Conservation (phyloP, 1,284 basidiomycete genomes). For the Pholiota adiposa region DNA sequence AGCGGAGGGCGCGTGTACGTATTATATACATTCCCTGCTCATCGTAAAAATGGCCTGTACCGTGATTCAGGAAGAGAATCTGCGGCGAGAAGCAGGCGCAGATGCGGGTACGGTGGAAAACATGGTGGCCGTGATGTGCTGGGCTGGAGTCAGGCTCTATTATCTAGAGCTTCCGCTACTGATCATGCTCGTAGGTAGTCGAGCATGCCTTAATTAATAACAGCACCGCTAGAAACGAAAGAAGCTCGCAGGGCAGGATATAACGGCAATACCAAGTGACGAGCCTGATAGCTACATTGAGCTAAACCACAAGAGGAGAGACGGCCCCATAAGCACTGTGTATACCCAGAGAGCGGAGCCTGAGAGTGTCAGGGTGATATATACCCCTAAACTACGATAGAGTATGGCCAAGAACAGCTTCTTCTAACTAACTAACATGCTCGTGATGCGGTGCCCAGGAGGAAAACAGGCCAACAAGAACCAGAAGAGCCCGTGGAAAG, state of each 20-base stretch:
- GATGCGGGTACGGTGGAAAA: neutral
- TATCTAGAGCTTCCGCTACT: too few species aligned
- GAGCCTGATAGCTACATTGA: too few species aligned
- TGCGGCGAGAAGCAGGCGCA: neutral
- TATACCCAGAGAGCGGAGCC: neutral
- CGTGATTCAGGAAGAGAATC: neutral
- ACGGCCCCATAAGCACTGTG: too few species aligned
- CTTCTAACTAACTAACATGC: too few species aligned
- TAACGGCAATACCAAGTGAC: too few species aligned
- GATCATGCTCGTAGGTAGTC: too few species aligned
- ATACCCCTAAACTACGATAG: neutral
- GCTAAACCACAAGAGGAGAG: too few species aligned
- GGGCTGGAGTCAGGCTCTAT: too few species aligned
- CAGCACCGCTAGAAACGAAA: neutral
- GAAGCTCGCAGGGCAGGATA: neutral
- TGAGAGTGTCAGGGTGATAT: neutral
- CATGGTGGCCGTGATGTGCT: neutral
- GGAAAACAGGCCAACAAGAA: too few species aligned
- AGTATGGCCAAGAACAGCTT: too few species aligned
- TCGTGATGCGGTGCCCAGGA: neutral
- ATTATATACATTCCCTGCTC: neutral
- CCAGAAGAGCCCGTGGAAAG: neutral
- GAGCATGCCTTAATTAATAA: neutral
- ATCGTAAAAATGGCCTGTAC: neutral
- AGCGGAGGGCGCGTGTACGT: neutral